Evolutionary conservation across 2,329 filamentous ascomycete species (phyloP).

Genomic region (Venturiaceae sp.): DNA sequence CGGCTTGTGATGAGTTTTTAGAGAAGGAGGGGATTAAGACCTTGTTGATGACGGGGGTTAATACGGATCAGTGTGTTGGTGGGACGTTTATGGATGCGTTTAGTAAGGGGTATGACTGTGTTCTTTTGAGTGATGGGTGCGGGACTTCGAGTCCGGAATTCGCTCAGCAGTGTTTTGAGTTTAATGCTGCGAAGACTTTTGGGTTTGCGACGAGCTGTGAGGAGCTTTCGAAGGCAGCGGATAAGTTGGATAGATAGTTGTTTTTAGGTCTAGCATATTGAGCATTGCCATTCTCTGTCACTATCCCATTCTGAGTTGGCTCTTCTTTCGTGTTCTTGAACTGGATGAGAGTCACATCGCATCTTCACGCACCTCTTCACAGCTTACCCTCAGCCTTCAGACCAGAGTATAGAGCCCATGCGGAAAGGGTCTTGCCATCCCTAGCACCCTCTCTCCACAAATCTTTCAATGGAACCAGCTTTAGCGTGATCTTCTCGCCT

Average conservation of each 20-base stretch:
- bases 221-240: conserved; percentile 17
- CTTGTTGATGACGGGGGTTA: conserved; percentile 48
- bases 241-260: not conserved
- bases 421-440: conserved; percentile 47
- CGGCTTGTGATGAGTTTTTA: conserved; percentile 34
- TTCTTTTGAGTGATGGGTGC: conserved; percentile 45
- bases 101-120: conserved; percentile 45
- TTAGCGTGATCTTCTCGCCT: conserved; percentile 50
- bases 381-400: conserved; percentile 38
- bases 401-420: conserved; percentile 45
- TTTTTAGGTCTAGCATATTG: too few relatives aligned
- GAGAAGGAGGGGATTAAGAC: conserved; percentile 33
- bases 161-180: conserved; percentile 25
- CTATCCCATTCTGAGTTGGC: too few relatives aligned
- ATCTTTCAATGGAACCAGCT: conserved; percentile 39
- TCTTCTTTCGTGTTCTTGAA: too few relatives aligned
- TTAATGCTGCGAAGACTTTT: conserved; percentile 23
- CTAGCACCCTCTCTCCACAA: conserved; percentile 45
- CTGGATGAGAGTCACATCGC: too few relatives aligned
- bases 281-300: too few relatives aligned
- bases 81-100: conserved; percentile 47
- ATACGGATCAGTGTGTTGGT: conserved; percentile 52
- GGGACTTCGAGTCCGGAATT: conserved; percentile 38
- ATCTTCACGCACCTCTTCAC: not conserved
- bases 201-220: conserved; percentile 21